Percentiles rank a stretch among this genome's conserved stretches.
Conservation (phyloP, 495 filamentous ascomycete genomes). For the Penicillium lividum region DNA sequence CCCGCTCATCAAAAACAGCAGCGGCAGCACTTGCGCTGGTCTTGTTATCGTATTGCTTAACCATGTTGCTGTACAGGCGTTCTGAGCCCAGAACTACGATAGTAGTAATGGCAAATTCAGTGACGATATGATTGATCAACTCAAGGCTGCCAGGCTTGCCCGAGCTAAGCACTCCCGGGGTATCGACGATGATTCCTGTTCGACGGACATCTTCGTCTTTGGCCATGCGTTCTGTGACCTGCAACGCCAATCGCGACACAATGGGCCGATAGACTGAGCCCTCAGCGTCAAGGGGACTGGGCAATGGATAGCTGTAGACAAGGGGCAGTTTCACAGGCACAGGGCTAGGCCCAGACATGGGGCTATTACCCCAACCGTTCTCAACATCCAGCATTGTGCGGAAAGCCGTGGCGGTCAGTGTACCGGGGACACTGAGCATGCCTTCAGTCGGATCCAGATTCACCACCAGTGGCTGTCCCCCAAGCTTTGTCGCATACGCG, state of each 20-base stretch:
- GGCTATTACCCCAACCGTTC: slow-evolving; percentile 87
- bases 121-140: slow-evolving; percentile 76
- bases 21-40: slow-evolving; percentile 54
- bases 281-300: slow-evolving; percentile 70
- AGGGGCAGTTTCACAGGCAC: slow-evolving; percentile 89
- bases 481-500: slow-evolving; percentile 74
- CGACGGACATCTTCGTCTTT: slow-evolving; percentile 70
- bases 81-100: slow-evolving; percentile 85
- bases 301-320: slow-evolving; percentile 84
- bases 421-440: slow-evolving; percentile 82
- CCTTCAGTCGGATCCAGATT: slow-evolving; percentile 87
- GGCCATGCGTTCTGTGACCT: slow-evolving; percentile 74
- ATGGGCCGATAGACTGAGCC: slow-evolving; percentile 70
- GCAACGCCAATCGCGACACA: slow-evolving; percentile 74
- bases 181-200: slow-evolving; percentile 84
- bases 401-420: slow-evolving; percentile 79
- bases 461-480: slow-evolving; percentile 77
- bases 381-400: slow-evolving; percentile 84
- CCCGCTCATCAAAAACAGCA: slow-evolving; percentile 53
- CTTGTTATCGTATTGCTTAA: slow-evolving; percentile 67
- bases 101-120: slow-evolving; percentile 83
- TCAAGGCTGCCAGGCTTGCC: slow-evolving; percentile 67
- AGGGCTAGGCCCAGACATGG: slow-evolving; percentile 83
- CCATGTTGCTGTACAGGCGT: slow-evolving; percentile 74
- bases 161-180: slow-evolving; percentile 65